phyloP scores from a whole-genome alignment of 176 grass and related monocot species.

The Bolboschoenus planiculmis region DNA sequence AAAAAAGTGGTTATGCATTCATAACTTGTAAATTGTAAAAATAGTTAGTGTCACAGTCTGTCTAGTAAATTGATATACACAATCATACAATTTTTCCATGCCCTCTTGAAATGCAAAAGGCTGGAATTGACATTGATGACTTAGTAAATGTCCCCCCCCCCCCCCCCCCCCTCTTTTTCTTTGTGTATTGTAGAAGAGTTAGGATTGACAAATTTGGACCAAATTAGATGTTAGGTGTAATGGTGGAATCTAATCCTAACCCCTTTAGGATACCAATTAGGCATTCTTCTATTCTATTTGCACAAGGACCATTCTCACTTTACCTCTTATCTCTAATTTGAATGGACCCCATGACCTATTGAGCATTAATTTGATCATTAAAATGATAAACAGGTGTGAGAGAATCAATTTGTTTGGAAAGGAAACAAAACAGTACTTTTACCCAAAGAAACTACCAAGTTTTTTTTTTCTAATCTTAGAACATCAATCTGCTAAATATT shows the following conservation, averaged over 20 bases:
- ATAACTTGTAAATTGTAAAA: constrained; percentile 21
- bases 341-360: background rate
- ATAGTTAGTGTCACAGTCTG: constrained; percentile 2
- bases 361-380: background rate
- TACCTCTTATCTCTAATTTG: constrained; percentile 15
- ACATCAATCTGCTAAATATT: background rate
- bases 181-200: constrained; percentile 10
- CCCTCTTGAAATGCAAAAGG: constrained; percentile 19
- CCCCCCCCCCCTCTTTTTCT: no score
- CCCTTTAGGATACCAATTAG: background rate
- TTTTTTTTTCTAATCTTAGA: constrained; percentile 21
- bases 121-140: background rate
- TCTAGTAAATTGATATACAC: background rate
- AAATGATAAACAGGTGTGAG: background rate
- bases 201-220: background rate
- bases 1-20: background rate
- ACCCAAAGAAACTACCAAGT: background rate
- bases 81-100: constrained; percentile 21
- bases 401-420: background rate
- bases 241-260: constrained; percentile 22
- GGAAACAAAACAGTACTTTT: background rate
- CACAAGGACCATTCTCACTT: background rate
- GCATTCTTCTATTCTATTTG: background rate
- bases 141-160: no score
- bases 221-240: background rate